Evolutionary conservation across 2,329 filamentous ascomycete genomes (phyloP), one percentile per base, ranked within the genome.

Genomic region (Hirsutella minnesotensis): DNA sequence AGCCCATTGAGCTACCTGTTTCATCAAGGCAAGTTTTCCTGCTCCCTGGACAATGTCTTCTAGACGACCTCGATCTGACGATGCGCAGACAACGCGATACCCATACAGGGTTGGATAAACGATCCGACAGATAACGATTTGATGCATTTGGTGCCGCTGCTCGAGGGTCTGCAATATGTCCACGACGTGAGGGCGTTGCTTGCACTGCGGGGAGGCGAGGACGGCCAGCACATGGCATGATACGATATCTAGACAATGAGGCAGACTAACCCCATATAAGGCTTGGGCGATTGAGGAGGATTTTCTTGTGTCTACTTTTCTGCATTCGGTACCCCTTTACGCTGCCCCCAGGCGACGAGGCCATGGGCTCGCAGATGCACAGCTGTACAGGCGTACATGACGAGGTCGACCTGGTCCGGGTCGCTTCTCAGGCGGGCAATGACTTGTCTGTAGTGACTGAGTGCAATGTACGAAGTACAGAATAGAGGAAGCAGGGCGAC

Each of bases 31-130:
- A 68, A 58, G 76, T 59, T 10, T 27, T 15, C 21, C n/a, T 13
- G 15, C 31, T 27, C 15, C 3, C 12, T 9, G 4, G 5, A 15
- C 24, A 7, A 12, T 27, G 24, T 12, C 12, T 7, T 4, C 20
- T 13, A 29, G 4, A 8, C 42, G 35, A 24, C 19, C 16, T 13
- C 37, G 18, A 34, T 44, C 46, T 37, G 50, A 50, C 35, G 5
- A 8, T 9, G 9, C 27, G 18, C 56, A 98, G 92, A 98, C 63
- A 98, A 98, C 67, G 92, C 92, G 40, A 95, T 98, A 56, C 92
- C 92, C 3, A 96, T 98, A 59, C 90, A 96, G 68, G 92, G 92
- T 57, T 98, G 92, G 92, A 96, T 98, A 66, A 95, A 83, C 62
- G 92, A 98, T 66, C 92, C 92, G 19, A 96, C 92, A 21, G 92